Conservation (phyloP, 192 early-diverging fungal genomes). For the Coemansia javaensis region DNA sequence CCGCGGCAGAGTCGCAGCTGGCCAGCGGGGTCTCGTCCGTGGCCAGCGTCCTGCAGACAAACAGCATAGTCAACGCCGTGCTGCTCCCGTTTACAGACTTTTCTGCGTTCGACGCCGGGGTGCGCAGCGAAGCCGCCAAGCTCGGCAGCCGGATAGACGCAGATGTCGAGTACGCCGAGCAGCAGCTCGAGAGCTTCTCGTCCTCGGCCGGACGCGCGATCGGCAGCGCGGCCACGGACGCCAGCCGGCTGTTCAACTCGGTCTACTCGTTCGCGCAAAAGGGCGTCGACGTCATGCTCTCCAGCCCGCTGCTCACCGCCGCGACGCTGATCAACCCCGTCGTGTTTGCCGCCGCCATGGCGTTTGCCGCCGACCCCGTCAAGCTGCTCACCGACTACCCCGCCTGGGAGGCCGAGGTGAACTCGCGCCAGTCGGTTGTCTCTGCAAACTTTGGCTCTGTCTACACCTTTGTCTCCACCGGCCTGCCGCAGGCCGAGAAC, state of each 20-base stretch:
- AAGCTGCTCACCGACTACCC: slow-evolving; percentile 18
- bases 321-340: slow-evolving; percentile 19
- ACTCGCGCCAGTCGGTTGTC: slow-evolving; percentile 10
- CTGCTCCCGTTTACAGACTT: slow-evolving; percentile 32
- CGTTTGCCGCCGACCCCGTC: slow-evolving; percentile 19
- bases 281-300: slow-evolving; percentile 14
- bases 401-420: slow-evolving; percentile 22
- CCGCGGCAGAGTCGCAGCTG: neutral
- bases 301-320: slow-evolving; percentile 22
- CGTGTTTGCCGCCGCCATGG: neutral
- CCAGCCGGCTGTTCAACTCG: slow-evolving; percentile 10
- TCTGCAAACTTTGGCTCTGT: slow-evolving; percentile 10
- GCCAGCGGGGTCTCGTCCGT: slow-evolving; percentile 9
- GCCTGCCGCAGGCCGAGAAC: slow-evolving; percentile 19
- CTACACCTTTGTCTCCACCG: slow-evolving; percentile 30
- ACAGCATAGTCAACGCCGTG: slow-evolving; percentile 13
- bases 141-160: slow-evolving; percentile 15
- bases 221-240: slow-evolving; percentile 4
- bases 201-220: slow-evolving; percentile 11
- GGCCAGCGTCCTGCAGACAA: slow-evolving; percentile 6
- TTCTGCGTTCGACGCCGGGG: slow-evolving; percentile 10
- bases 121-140: slow-evolving; percentile 1
- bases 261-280: slow-evolving; percentile 28
- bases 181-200: slow-evolving; percentile 5
- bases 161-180: slow-evolving; percentile 9